Base-by-base conservation (phyloP, 441 rosid species). In the Oxalis stricta region DNA sequence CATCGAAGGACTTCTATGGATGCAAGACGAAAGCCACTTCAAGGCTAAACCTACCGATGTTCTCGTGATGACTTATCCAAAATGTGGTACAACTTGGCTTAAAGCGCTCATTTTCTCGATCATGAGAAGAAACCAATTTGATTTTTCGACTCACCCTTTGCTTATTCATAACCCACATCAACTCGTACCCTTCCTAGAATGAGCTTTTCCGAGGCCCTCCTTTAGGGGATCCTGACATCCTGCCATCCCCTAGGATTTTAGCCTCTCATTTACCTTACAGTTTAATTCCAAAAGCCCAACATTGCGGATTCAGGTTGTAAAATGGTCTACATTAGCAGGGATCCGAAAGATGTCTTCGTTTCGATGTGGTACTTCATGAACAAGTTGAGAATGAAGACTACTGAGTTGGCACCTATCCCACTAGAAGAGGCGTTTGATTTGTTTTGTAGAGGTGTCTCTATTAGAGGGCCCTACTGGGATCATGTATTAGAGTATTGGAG, bases 71-170 rank as follows among this genome's bases (percentile, higher is more conserved):
- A 59, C 60, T 60, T 42, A 38, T 32, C 69, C 71, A 1, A 72
- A 68, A 51, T 41, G 65, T 2, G 77, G 77, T 11, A 68, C 74
- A 36, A 72, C 69, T 3, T 65, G 78, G 78, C 71, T 72, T 11
- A 72, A 72, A 40, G 74, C 78, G 20, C 31, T 68, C 9, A 42
- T 65, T 30, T 61, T 68, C 24, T 48, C 69, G 37, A 65, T 65
- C 5, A 42, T 35, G 4, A 56, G 56, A 11, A 48, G 69, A 2
- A 52, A 52, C 0, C 55, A 26, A 14, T 54, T 50, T 18, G 49
- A 56, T 4, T 59, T 55, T 21, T 19, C 53, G 10, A 35, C 53
- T 0, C 58, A 34, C 44, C 67, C 76, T 50, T 57, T 71, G 18
- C 52, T 59, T 10, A 16, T 38, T 20, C 47, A 46, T 7, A 13